Evolutionary conservation across 129 eudicot species (phyloP).

Genomic region (Mikania micrantha): DNA sequence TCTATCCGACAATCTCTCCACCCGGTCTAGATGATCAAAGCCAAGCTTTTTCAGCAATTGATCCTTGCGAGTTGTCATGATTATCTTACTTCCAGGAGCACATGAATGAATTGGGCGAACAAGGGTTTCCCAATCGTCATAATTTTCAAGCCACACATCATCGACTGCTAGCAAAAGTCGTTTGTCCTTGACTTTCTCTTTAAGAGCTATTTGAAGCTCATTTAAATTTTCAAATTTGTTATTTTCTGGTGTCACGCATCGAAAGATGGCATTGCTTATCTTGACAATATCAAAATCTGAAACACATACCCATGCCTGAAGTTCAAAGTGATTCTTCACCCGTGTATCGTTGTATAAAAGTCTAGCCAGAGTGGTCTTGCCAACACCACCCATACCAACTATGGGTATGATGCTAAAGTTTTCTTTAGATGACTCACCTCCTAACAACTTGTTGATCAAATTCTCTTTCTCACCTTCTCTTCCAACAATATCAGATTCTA

Average conservation of each 20-base stretch:
- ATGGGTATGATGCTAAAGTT: constrained; percentile 19
- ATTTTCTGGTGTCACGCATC: neutral
- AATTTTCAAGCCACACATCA: constrained; percentile 40
- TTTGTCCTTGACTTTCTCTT: constrained; percentile 15
- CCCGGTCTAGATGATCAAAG: constrained; percentile 12
- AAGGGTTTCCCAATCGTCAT: constrained; percentile 24
- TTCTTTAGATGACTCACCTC: neutral
- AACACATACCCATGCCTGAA: constrained; percentile 40
- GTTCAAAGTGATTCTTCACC: constrained; percentile 14
- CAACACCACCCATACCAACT: constrained; percentile 26
- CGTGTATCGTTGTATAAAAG: neutral
- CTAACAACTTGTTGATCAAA: neutral
- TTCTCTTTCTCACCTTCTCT: constrained; percentile 23
- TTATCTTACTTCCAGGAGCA: constrained; percentile 36
- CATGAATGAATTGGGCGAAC: constrained; percentile 21
- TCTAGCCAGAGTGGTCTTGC: constrained; percentile 10
- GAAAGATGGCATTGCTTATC: constrained; percentile 23
- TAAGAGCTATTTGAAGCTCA: constrained; percentile 24
- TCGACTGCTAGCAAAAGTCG: constrained; percentile 34
- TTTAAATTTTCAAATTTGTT: constrained; percentile 14
- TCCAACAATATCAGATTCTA: constrained; percentile 26
- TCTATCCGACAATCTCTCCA: constrained; percentile 8
- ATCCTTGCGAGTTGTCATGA: constrained; percentile 37
- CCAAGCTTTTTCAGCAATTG: constrained; percentile 15
- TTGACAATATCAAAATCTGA: constrained; percentile 23